Evolutionary conservation across 441 rosid species (phyloP), one percentile per base, ranked within the genome.

Genomic region (Erodium trifolium): DNA sequence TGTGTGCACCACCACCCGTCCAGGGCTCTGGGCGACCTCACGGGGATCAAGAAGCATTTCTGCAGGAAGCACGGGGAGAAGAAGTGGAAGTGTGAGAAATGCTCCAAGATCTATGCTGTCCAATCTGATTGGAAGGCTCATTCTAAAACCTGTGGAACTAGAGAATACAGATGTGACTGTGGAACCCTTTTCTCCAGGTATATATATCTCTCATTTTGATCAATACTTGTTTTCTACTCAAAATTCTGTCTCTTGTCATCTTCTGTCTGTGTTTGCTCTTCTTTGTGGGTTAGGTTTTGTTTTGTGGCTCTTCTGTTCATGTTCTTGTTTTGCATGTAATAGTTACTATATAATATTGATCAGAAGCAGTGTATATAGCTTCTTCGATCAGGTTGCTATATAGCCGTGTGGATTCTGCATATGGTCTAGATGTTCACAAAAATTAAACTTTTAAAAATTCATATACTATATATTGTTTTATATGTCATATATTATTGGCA

Each of bases 71-170:
- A 23, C 27, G 27, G 27, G 27, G 93, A 84, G 72, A 88, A 82
- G 83, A 88, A 86, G 74, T 88, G 93, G 93, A 86, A 86, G 78
- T 86, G 93, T 71, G 86, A 81, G 17, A 85, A 84, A 64, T 85
- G 92, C 76, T 85, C 88, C 19, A 87, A 84, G 87, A 74, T 86
- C 76, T 88, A 88, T 68, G 93, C 93, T 39, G 93, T 88, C 79
- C 90, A 84, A 67, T 88, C 90, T 16, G 93, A 88, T 70, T 88
- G 90, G 90, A 86, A 86, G 72, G 93, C 93, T 80, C 93, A 88
- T 65, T 74, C 79, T 43, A 88, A 86, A 79, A 85, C 89, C 75
- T 90, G 94, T 69, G 97, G 92, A 65, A 90, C 92, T 6, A 83
- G 89, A 75, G 95, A 91, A 78, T 91, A 88, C 68, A 76, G 88